Evolutionary conservation across 208 protist genomes (phyloP).

Genomic region (Leishmania arabica): DNA sequence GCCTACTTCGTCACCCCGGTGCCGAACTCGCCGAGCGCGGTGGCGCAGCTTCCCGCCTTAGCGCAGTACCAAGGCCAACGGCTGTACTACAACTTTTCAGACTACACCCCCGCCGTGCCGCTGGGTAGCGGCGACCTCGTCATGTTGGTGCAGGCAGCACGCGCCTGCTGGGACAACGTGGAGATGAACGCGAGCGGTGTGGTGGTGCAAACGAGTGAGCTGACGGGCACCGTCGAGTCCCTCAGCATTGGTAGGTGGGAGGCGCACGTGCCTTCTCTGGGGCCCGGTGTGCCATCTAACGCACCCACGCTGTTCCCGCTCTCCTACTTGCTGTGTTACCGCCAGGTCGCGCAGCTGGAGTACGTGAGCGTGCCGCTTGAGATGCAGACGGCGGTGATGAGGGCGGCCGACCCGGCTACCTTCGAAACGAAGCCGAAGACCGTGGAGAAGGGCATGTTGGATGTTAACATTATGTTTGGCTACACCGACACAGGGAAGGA

Average conservation of each 20-base stretch:
- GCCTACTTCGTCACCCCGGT: constrained; percentile 38
- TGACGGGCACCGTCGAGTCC: constrained; percentile 22
- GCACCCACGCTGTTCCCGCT: constrained; percentile 59
- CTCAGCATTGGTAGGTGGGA: constrained; percentile 38
- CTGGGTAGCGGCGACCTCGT: constrained; percentile 42
- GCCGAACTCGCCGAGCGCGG: constrained; percentile 44
- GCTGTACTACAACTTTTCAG: constrained; percentile 55
- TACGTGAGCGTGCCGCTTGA: constrained; percentile 69
- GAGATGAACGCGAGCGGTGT: constrained; percentile 31
- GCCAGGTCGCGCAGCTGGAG: constrained; percentile 66
- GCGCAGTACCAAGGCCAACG: constrained; percentile 80
- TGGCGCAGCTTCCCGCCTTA: constrained; percentile 37
- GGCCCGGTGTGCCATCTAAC: constrained; percentile 50
- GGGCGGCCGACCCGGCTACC: constrained; percentile 50
- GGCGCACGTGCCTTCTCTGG: constrained; percentile 81
- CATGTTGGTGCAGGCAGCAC: constrained; percentile 67
- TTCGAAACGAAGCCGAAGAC: constrained; percentile 55
- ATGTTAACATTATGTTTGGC: constrained; percentile 59
- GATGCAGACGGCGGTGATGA: constrained; percentile 13
- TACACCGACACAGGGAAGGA: constrained; percentile 26
- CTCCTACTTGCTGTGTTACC: constrained; percentile 80
- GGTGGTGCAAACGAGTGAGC: constrained; percentile 34
- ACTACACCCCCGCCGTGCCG: constrained; percentile 36
- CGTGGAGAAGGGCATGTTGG: constrained; percentile 62
- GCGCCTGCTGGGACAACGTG: constrained; percentile 77